These are phyloP conservation scores for Neofusicoccum cordaticola DNA, from an alignment of 2,329 filamentous ascomycete genomes.

Conservation along the genomic window DNA sequence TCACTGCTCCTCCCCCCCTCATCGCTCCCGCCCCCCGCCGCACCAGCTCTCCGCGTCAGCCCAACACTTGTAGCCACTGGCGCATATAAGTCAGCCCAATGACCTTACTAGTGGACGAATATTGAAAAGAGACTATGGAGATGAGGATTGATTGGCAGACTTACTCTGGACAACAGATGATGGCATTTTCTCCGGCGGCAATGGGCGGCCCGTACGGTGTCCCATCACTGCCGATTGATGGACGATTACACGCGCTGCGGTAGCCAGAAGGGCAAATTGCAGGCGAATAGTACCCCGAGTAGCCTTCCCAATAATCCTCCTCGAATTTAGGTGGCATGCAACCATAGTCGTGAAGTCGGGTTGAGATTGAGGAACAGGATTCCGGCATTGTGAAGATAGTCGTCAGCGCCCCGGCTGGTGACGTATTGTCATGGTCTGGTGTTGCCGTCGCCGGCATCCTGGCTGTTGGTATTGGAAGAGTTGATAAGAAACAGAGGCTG, in stretches of 20 bases:
- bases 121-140: too few relatives aligned
- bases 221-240: not conserved
- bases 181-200: not conserved
- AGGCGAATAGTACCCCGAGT: not conserved
- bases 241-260: not conserved
- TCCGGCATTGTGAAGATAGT: not conserved
- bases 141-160: not conserved
- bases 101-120: too few relatives aligned
- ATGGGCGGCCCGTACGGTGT: not conserved
- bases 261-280: not conserved
- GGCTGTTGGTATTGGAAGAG: too few relatives aligned
- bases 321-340: not conserved
- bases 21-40: too few relatives aligned
- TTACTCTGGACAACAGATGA: not conserved
- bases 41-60: not conserved
- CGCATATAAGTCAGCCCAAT: not conserved
- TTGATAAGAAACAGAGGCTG: too few relatives aligned
- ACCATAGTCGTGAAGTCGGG: not conserved
- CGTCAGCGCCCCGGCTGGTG: not conserved
- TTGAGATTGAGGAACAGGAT: not conserved
- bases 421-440: not conserved
- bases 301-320: not conserved
- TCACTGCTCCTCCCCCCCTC: too few relatives aligned
- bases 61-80: not conserved
- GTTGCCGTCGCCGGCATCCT: not conserved